Base-by-base conservation (phyloP, 2,329 filamentous ascomycete species). In the Colletotrichum cereale region DNA sequence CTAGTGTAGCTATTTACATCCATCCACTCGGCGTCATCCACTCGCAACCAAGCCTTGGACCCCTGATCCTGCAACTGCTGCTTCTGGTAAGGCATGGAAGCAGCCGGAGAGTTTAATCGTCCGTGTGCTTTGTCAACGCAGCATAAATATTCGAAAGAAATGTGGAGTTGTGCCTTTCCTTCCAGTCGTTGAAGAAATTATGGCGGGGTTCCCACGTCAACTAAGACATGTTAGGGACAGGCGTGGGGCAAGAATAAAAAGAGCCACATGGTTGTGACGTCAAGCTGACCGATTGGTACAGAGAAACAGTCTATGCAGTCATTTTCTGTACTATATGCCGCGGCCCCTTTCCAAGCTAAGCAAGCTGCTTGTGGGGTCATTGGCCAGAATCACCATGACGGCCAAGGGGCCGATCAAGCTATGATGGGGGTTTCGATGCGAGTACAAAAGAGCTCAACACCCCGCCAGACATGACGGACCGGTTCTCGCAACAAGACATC, bases 61-160 rank as follows among this genome's bases (percentile, higher is more conserved):
- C 67, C 63, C 64, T 62, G 68, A 36, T 57, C 50, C 21, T 53
- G 57, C n/a, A 52, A 31, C 26, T 24, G 53, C 34, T 55, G 52
- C 40, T 68, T 71, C 50, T 68, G 65, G 65, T 47, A 68, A 63
- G 53, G 65, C 38, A 63, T 71, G 68, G 58, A 68, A 68, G 58
- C 65, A 68, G 38, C 64, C 65, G 68, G 65, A 71, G 44, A 64
- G 68, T 71, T 55, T 63, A 64, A 60, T 68, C 44, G 65, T 18
- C 68, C 64, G 68, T 38, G 55, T 63, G 65, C 52, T 68, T 71
- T 68, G 68, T 68, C 58, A 68, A 53, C 8, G 26, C 16, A 34
- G 48, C 48, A 26, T 42, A 63, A 62, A 62, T 14, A 53, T 21
- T 62, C 18, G 26, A 53, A 42, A 42, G 34, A 63, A 34, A 40